phyloP scores from a whole-genome alignment of 805 yeast genomes.

The Zygoascus biomembranicola region DNA sequence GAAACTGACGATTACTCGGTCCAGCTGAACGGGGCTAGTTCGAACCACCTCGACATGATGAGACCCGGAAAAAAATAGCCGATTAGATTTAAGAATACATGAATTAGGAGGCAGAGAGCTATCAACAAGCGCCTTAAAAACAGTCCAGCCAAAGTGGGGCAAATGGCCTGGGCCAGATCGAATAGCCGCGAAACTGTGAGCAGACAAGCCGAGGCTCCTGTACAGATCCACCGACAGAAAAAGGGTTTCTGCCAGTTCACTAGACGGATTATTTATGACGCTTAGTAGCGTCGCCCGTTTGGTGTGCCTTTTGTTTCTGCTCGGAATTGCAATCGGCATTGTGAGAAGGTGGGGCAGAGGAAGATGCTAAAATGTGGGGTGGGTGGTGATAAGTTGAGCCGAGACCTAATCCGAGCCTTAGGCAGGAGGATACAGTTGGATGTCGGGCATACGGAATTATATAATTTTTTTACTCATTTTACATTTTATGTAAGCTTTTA shows the following conservation, averaged over 20 bases:
- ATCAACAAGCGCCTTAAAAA: conserved; percentile 10
- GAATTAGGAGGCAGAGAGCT: conserved; percentile 6
- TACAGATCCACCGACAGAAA: background rate
- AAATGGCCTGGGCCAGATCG: background rate
- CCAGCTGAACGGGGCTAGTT: conserved; percentile 25
- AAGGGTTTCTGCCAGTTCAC: background rate
- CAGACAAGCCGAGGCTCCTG: background rate
- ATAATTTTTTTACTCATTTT: no score
- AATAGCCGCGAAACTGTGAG: background rate
- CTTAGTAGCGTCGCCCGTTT: background rate
- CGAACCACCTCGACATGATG: conserved; percentile 10
- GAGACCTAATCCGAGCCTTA: background rate
- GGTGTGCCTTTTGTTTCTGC: background rate
- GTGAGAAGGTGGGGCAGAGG: background rate
- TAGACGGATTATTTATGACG: background rate
- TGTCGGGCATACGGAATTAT: no score
- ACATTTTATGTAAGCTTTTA: background rate
- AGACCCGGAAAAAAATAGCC: conserved; percentile 2
- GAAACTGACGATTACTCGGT: conserved; percentile 34
- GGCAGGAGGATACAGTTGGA: background rate
- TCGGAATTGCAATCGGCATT: conserved; percentile 1
- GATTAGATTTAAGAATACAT: conserved; percentile 4
- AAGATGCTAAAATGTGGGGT: background rate
- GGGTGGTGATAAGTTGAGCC: background rate
- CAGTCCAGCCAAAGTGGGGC: conserved; percentile 8